Evolutionary conservation across 495 filamentous ascomycete genomes (phyloP).

Genomic region (Aspergillus nidulans): DNA sequence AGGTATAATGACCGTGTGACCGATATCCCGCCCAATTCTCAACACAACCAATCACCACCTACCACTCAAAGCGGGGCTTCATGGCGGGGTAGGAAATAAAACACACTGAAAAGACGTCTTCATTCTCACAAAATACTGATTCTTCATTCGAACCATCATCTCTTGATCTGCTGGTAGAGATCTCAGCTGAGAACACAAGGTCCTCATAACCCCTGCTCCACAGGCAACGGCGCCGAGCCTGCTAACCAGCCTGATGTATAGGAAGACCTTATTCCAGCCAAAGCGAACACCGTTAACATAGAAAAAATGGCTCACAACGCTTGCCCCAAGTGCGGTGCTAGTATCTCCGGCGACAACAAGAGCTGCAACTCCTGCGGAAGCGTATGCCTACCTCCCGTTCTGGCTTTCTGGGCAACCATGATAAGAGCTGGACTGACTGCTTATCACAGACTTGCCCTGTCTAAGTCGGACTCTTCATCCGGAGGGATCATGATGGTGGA

Average conservation of each 20-base stretch:
- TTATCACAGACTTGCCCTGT: constrained; percentile 25
- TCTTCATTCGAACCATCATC: background rate
- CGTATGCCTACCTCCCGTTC: constrained; percentile 16
- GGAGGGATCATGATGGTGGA: background rate
- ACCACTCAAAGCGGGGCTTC: constrained; percentile 12
- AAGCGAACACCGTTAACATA: background rate
- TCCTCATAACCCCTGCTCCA: background rate
- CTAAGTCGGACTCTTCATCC: constrained; percentile 8
- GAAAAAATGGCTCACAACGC: constrained; percentile 25
- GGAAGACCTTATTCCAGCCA: background rate
- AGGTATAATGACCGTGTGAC: constrained; percentile 1
- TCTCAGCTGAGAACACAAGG: background rate
- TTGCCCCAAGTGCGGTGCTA: constrained; percentile 34
- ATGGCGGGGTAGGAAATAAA: constrained; percentile 1
- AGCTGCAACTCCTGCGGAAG: constrained; percentile 32
- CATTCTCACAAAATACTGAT: background rate
- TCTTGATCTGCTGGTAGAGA: background rate
- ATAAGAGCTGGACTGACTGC: background rate
- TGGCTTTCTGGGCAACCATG: background rate
- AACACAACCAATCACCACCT: constrained; percentile 4
- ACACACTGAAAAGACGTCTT: background rate
- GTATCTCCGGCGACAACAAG: constrained; percentile 28
- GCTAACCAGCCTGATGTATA: background rate
- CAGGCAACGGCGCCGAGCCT: background rate
- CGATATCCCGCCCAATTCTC: background rate